Percentiles rank a stretch among this genome's conserved stretches.
Conservation (phyloP, 2,329 filamentous ascomycete genomes). For the Microdochium nivale region DNA sequence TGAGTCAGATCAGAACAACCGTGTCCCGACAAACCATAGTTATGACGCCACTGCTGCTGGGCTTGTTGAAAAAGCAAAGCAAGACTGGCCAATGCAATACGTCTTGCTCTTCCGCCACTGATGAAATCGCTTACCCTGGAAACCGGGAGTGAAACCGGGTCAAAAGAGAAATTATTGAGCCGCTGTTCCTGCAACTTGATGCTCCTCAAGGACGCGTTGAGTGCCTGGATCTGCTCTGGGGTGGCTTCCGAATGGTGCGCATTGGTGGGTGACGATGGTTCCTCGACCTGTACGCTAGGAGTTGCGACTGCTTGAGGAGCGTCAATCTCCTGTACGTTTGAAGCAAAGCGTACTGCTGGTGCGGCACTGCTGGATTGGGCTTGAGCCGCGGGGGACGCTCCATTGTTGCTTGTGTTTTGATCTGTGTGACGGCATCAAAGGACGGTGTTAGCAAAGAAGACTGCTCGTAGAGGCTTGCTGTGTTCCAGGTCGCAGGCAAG, state of each 20-base stretch:
- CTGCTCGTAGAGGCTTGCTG: too few relatives aligned
- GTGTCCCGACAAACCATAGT: constrained; percentile 1
- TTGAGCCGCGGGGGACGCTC: not conserved
- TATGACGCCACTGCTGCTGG: too few relatives aligned
- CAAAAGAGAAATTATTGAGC: constrained; percentile 81
- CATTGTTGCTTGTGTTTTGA: not conserved
- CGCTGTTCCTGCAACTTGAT: constrained; percentile 72
- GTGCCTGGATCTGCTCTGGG: constrained; percentile 58
- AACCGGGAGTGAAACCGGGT: constrained; percentile 79
- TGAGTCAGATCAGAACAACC: not conserved
- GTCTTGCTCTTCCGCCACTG: not conserved
- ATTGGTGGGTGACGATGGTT: constrained; percentile 8
- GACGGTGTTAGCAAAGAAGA: not conserved
- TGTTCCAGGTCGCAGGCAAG: too few relatives aligned
- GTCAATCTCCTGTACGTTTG: constrained; percentile 60
- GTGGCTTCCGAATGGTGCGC: constrained; percentile 33
- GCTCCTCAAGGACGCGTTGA: constrained; percentile 65
- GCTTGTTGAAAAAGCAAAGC: constrained; percentile 1
- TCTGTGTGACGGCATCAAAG: not conserved
- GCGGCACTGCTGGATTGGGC: constrained; percentile 5
- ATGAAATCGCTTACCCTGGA: constrained; percentile 52
- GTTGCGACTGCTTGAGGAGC: constrained; percentile 28
- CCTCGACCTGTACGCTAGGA: constrained; percentile 11
- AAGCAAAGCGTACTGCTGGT: constrained; percentile 62
- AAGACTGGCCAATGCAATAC: not conserved